Base-by-base conservation (phyloP, 2,329 filamentous ascomycete species). In the Fusarium ambrosium region DNA sequence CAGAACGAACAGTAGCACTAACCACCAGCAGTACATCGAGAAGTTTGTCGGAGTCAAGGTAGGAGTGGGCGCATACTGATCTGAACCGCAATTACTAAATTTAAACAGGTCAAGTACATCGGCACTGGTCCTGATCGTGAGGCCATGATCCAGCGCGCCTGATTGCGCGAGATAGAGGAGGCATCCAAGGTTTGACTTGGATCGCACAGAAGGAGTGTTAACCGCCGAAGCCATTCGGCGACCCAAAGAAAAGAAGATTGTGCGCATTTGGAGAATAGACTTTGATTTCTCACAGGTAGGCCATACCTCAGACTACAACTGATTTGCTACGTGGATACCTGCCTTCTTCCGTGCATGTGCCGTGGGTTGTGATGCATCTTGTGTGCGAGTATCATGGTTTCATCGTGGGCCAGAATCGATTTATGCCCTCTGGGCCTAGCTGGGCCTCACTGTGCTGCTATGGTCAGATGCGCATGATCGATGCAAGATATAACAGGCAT, bases 111-210 rank as follows among this genome's bases (percentile, higher is more conserved):
- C 72, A 89, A 88, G 81, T 93, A 88, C 81, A 91, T 94, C 77
- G 92, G 92, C 55, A 92, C 92, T 22, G 92, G 92, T 8, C 91
- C 90, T 43, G 89, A 87, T 56, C 86, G 91, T 68, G 90, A 93
- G 78, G 88, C 89, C 79, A 92, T 92, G 89, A 90, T 93, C 78
- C 75, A 78, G 62, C 81, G 82, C 64, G 48, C 53, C 55, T 76
- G 34, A 74, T 73, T 64, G 36, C 64, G 58, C 58, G 53, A 64
- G 58, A 66, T 60, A 70, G 61, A 66, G 41, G 41, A 22, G 20
- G n/a, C 20, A 22, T 20, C 20, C 41, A 7, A 63, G 58, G 22
- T 65, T 71, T 51, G 64, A 66, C 66, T 70, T 70, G 63, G 41
- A 20, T 45, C 41, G 20, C 22, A 20, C 20, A 3, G 20, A 45